Evolutionary conservation across 2,329 filamentous ascomycete species (phyloP).

Genomic region (Chaetomium olivaceum): DNA sequence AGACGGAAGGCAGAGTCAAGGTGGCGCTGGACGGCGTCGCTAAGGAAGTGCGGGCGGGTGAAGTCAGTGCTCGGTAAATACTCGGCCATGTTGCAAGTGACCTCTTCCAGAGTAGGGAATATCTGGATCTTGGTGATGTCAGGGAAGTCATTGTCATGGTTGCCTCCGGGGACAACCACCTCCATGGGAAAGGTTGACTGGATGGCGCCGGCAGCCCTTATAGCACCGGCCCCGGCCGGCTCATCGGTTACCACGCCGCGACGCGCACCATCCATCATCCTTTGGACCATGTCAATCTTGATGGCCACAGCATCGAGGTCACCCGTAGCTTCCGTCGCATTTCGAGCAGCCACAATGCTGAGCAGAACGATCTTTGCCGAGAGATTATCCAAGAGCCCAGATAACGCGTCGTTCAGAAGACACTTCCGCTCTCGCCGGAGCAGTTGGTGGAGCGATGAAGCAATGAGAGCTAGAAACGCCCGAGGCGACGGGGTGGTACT

Average conservation of each 20-base stretch:
- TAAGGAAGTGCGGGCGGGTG: constrained; percentile 42
- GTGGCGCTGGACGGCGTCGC: constrained; percentile 25
- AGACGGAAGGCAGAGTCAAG: constrained; percentile 29
- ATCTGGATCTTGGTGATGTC: constrained; percentile 47
- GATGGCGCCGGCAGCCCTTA: background rate
- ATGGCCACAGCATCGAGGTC: background rate
- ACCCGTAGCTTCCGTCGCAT: background rate
- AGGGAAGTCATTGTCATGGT: constrained; percentile 50
- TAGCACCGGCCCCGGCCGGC: background rate
- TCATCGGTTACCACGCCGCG: background rate
- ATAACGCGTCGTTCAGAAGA: constrained; percentile 19
- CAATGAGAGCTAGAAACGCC: background rate
- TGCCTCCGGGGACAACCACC: constrained; percentile 34
- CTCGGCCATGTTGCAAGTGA: constrained; percentile 39
- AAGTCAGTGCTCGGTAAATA: constrained; percentile 46
- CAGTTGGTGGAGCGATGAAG: constrained; percentile 13
- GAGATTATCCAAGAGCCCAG: background rate
- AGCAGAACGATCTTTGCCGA: background rate
- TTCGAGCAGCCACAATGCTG: background rate
- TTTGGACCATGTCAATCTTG: constrained; percentile 4
- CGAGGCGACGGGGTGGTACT: background rate
- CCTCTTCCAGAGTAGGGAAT: constrained; percentile 47
- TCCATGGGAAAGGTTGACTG: constrained; percentile 38
- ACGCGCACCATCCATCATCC: constrained; percentile 14
- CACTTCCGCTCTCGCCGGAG: constrained; percentile 22